A percentile compares a stretch with the other conserved stretches of the same genome.
Evolutionary conservation across 768 basidiomycete species (phyloP).

Genomic region (Mycena rebaudengoi): DNA sequence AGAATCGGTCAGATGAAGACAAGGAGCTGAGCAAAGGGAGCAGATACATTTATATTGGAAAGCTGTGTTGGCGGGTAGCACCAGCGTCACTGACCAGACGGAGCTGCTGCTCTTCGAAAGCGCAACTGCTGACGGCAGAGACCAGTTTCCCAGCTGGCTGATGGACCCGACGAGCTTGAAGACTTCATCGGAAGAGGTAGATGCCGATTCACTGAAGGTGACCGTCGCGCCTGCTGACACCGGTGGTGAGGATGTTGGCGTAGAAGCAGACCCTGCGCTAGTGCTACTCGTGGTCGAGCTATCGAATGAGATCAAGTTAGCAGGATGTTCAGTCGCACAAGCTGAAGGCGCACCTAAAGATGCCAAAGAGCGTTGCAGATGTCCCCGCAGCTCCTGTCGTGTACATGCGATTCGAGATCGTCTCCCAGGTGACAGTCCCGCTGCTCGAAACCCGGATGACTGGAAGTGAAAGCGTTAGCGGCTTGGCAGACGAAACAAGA

Average conservation of each 20-base stretch:
- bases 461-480: neutral
- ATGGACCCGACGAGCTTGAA: constrained; percentile 21
- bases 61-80: constrained; percentile 14
- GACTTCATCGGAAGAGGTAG: constrained; percentile 7
- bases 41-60: constrained; percentile 25
- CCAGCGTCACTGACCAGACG: constrained; percentile 20
- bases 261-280: constrained; percentile 9
- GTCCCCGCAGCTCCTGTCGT: neutral
- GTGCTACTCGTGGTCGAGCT: constrained; percentile 11
- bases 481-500: neutral
- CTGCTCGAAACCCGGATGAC: constrained; percentile 7
- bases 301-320: neutral
- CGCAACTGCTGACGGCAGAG: constrained; percentile 12
- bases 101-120: neutral
- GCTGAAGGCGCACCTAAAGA: constrained; percentile 4
- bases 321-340: no score
- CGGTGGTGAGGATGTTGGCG: neutral
- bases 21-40: neutral
- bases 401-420: constrained; percentile 5
- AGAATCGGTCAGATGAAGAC: neutral
- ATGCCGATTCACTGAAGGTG: constrained; percentile 15
- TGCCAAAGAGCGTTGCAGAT: constrained; percentile 7
- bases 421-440: constrained; percentile 14
- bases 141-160: constrained; percentile 16
- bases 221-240: constrained; percentile 10